phyloP scores from a whole-genome alignment of 2,329 filamentous ascomycete genomes.

The Ophiosphaerella korrae region DNA sequence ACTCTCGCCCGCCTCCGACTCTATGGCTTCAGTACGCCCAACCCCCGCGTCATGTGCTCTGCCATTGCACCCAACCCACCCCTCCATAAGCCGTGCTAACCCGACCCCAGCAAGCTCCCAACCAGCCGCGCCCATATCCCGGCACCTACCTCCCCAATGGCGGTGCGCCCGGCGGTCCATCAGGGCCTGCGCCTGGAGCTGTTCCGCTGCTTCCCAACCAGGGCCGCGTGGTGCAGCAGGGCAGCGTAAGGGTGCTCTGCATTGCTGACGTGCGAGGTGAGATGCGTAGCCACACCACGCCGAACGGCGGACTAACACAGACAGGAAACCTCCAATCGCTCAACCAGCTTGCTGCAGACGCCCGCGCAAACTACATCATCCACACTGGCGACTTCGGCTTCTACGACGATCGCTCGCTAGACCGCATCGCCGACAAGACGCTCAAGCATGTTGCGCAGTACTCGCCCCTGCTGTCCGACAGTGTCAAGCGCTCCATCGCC shows the following conservation, averaged over 20 bases:
- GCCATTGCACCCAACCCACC: constrained; percentile 7
- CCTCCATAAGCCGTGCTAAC: constrained; percentile 28
- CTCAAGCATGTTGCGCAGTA: constrained; percentile 98
- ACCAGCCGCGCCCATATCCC: constrained; percentile 57
- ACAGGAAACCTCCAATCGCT: constrained; percentile 94
- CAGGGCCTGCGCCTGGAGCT: constrained; percentile 51
- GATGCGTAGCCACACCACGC: constrained; percentile 2
- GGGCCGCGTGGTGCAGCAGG: constrained; percentile 57
- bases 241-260: constrained; percentile 56
- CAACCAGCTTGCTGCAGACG: constrained; percentile 94
- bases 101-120: constrained; percentile 53
- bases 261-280: constrained; percentile 59
- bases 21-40: constrained; percentile 44
- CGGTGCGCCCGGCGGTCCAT: constrained; percentile 46
- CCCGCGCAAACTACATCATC: constrained; percentile 95
- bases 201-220: constrained; percentile 58
- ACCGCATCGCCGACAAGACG: constrained; percentile 98
- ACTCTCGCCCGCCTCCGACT: constrained; percentile 29
- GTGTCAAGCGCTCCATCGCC: constrained; percentile 69
- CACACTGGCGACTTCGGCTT: constrained; percentile 99
- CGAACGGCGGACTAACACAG: constrained; percentile 11
- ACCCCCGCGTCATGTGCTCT: not conserved
- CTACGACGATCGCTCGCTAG: constrained; percentile 94
- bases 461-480: constrained; percentile 87
- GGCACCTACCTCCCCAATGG: constrained; percentile 56